Conservation (phyloP, 352 stramenopile species). For the Thraustotheca clavata region DNA sequence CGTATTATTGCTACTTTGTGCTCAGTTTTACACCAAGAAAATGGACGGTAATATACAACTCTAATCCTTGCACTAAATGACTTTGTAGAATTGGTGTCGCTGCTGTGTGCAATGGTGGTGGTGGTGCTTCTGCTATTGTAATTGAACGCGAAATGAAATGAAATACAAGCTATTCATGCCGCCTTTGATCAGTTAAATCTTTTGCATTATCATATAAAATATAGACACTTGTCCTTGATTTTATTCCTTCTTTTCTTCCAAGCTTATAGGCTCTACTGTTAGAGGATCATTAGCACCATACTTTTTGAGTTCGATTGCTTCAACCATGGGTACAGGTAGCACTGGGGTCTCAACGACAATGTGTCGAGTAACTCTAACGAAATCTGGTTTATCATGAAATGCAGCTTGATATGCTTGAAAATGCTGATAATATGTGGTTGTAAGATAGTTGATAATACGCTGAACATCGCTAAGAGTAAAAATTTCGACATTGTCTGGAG, state of each 20-base stretch:
- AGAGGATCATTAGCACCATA: neutral
- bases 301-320: conserved; percentile 20
- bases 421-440: conserved; percentile 59
- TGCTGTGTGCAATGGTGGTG: conserved; percentile 98
- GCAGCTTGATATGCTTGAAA: conserved; percentile 52
- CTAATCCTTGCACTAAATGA: neutral
- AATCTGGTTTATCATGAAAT: conserved; percentile 28
- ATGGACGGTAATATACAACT: conserved; percentile 34
- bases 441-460: conserved; percentile 57
- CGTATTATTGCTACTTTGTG: conserved; percentile 94
- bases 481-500: conserved; percentile 8
- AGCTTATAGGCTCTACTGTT: neutral
- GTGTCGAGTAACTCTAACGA: conserved; percentile 26
- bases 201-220: too few species aligned
- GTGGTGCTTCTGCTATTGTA: conserved; percentile 93
- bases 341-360: conserved; percentile 47
- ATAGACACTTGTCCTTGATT: neutral
- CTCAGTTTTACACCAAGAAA: conserved; percentile 91
- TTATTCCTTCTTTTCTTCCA: neutral
- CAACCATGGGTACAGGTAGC: conserved; percentile 28
- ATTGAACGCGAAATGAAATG: conserved; percentile 72
- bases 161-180: neutral
- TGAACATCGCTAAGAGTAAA: conserved; percentile 36
- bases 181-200: neutral
- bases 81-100: conserved; percentile 88